These are phyloP conservation scores for Suhomyces yuchorum DNA, from an alignment of 1,139 yeast genomes.

Conservation along the genomic window DNA sequence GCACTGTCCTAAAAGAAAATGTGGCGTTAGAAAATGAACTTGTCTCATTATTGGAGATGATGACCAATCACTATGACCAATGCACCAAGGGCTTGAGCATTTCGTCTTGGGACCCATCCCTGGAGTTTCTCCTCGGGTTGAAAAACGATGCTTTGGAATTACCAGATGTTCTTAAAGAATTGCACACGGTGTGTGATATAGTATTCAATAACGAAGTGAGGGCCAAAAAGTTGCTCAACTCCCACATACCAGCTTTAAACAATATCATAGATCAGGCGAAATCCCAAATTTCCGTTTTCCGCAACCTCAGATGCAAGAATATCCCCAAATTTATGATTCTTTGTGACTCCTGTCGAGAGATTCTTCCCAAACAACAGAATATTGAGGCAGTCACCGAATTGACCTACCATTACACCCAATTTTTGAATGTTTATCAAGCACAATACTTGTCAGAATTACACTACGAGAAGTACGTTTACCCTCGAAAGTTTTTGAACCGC, in stretches of 20 bases:
- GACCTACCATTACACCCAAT: constrained; percentile 40
- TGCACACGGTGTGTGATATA: constrained; percentile 37
- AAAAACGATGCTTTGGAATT: constrained; percentile 37
- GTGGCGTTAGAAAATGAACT: constrained; percentile 65
- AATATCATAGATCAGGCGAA: constrained; percentile 20
- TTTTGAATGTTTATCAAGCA: constrained; percentile 36
- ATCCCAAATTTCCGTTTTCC: constrained; percentile 23
- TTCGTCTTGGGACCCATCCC: constrained; percentile 14
- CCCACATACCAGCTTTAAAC: constrained; percentile 20
- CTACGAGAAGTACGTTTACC: constrained; percentile 44
- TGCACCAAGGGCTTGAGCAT: constrained; percentile 45
- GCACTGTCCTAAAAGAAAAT: constrained; percentile 37
- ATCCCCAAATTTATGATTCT: constrained; percentile 31
- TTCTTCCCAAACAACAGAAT: constrained; percentile 26
- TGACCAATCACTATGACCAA: constrained; percentile 83
- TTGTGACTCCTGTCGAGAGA: constrained; percentile 22
- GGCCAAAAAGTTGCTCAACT: constrained; percentile 28
- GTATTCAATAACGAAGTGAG: constrained; percentile 39
- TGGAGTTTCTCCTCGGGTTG: constrained; percentile 32
- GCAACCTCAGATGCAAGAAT: constrained; percentile 27
- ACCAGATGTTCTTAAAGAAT: constrained; percentile 23
- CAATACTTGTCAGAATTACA: constrained; percentile 44
- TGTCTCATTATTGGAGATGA: constrained; percentile 66
- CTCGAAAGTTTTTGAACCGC: constrained; percentile 36
- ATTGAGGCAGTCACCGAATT: constrained; percentile 34